Evolutionary conservation across 2,329 filamentous ascomycete species (phyloP), one percentile per base, ranked within the genome.

Genomic region (Sclerotinia nivalis): DNA sequence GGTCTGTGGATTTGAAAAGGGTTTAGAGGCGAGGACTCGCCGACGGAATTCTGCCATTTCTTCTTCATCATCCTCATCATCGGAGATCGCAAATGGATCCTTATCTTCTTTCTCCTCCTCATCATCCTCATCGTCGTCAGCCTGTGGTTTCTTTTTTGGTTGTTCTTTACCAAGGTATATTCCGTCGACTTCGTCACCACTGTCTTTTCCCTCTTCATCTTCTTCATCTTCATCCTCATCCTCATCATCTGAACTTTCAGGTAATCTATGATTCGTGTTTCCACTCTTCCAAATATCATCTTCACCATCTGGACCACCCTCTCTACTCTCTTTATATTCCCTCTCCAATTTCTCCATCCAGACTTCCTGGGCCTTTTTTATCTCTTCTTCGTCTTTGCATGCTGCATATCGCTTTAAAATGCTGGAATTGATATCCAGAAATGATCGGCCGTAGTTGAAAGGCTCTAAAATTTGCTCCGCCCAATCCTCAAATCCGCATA

Each of bases 1-100:
- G 65, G 78, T 76, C 59, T 81, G 77, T 13, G 85, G 81, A 73
- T 92, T 92, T 55, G 91, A 83, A 77, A 99, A 99, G 0, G 93
- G 88, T 78, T 95, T 97, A 9, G 95, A 97, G 9, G 91, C 91
- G 2, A 99, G 86, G n/a, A 98, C 93, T 75, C 93, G 92, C 68
- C 91, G 89, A 62, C 96, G 88, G 66, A 99, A 90, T 77, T 97
- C 94, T 49, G 93, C 94, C 94, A 98, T 98, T 78, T 93, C 90
- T 66, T 83, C 82, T 75, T 96, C 93, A 70, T 97, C 91, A 69
- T 92, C 92, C 45, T 87, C 88, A 69, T 93, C 91, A 69, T 93
- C 91, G 13, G 49, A 56, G 9, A 64, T 64, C 9, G 64, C 50
- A 25, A 93, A 93, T 59, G 97, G 86, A 68, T 88, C 90, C 76